Conservation (phyloP, 2,329 filamentous ascomycete genomes). For the Massarina eburnea region DNA sequence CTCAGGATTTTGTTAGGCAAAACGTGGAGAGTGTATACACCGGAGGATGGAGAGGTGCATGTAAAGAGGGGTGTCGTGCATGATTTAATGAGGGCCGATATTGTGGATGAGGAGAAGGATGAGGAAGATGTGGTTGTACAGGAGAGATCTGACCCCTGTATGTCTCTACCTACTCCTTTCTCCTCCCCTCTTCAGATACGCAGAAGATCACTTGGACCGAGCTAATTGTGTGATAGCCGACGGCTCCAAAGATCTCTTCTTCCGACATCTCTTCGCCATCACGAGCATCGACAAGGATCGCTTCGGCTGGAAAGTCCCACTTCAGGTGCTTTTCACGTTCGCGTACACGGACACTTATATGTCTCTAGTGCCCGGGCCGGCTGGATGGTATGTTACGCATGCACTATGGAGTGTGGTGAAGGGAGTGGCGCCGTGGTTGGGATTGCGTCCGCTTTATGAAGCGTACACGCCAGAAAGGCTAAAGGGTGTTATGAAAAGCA, state of each 20-base stretch:
- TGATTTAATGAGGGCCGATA: no score
- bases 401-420: conserved; percentile 5
- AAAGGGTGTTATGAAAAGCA: no score
- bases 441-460: no score
- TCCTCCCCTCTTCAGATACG: not conserved
- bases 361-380: conserved; percentile 4
- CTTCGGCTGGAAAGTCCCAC: conserved; percentile 13
- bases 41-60: no score
- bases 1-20: no score
- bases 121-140: no score
- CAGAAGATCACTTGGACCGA: not conserved
- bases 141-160: conserved; percentile 11
- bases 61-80: no score
- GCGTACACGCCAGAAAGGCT: no score
- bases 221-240: conserved; percentile 5
- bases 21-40: no score
- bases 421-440: conserved; percentile 2
- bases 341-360: conserved; percentile 10
- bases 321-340: conserved; percentile 10
- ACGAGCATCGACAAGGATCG: conserved; percentile 2
- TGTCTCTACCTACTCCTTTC: not conserved
- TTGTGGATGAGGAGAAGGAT: no score
- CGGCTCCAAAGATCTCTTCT: conserved; percentile 14
- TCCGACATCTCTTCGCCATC: conserved; percentile 8
- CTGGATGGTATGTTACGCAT: conserved; percentile 12